Conservation (phyloP, 2,329 filamentous ascomycete genomes). For the Balansia obtecta region DNA sequence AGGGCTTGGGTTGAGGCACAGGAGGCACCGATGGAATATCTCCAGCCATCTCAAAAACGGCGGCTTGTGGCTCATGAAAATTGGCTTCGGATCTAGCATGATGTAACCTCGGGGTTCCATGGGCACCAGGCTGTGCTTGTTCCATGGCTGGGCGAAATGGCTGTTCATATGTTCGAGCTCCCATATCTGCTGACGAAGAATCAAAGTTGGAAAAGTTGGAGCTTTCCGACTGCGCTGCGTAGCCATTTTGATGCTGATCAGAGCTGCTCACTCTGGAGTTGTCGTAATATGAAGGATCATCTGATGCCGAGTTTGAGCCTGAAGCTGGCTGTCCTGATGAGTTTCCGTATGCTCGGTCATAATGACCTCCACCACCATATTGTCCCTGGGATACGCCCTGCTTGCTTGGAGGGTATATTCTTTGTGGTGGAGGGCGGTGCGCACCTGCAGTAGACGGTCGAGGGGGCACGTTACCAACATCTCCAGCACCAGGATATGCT, state of each 20-base stretch:
- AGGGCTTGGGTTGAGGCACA: slow-evolving; percentile 23
- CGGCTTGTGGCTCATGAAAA: slow-evolving; percentile 49
- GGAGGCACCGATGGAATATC: slow-evolving; percentile 46
- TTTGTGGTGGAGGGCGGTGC: slow-evolving; percentile 38
- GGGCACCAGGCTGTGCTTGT: slow-evolving; percentile 36
- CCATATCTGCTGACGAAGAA: slow-evolving; percentile 19
- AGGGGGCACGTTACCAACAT: slow-evolving; percentile 30
- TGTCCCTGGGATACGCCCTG: slow-evolving; percentile 26
- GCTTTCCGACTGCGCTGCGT: slow-evolving; percentile 11
- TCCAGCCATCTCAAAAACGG: slow-evolving; percentile 61
- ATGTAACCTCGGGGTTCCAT: slow-evolving; percentile 39
- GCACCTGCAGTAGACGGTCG: slow-evolving; percentile 44
- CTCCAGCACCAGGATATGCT: slow-evolving; percentile 32
- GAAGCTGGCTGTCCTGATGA: slow-evolving; percentile 9
- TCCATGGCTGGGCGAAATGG: slow-evolving; percentile 28
- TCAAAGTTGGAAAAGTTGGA: slow-evolving; percentile 31
- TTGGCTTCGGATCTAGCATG: slow-evolving; percentile 57
- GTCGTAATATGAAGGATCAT: slow-evolving; percentile 43
- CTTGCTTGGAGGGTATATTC: slow-evolving; percentile 31
- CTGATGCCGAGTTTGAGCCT: slow-evolving; percentile 18
- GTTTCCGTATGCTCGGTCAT: slow-evolving; percentile 21
- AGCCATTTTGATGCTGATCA: slow-evolving; percentile 13
- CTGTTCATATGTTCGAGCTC: slow-evolving; percentile 34
- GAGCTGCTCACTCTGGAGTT: slow-evolving; percentile 17
- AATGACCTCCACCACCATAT: slow-evolving; percentile 18